phyloP scores from a whole-genome alignment of 2,329 filamentous ascomycete genomes.

The Fusarium nodosum region DNA sequence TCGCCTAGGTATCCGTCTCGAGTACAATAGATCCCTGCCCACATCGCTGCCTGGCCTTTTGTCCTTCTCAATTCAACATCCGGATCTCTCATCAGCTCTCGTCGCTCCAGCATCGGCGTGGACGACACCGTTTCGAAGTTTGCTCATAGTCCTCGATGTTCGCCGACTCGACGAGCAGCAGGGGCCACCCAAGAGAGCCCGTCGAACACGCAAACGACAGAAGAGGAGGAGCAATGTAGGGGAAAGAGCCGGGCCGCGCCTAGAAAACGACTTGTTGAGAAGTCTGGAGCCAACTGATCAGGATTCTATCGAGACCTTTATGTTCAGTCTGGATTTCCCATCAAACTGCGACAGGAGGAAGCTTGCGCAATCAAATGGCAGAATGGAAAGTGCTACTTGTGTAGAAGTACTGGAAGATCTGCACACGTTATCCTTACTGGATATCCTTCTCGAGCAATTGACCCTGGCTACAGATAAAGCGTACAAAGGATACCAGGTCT shows the following conservation, averaged over 20 bases:
- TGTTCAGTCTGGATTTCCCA: conserved; percentile 44
- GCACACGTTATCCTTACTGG: conserved; percentile 28
- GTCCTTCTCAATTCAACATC: conserved; percentile 56
- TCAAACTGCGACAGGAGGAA: background rate
- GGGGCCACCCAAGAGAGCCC: background rate
- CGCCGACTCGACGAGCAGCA: conserved; percentile 5
- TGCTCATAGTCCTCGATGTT: conserved; percentile 49
- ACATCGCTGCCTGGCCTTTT: conserved; percentile 39
- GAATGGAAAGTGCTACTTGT: background rate
- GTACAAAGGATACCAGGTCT: conserved; percentile 42
- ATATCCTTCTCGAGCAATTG: conserved; percentile 46
- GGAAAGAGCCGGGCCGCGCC: background rate
- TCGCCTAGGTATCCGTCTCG: conserved; percentile 50
- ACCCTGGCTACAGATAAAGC: conserved; percentile 47
- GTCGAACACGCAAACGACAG: conserved; percentile 20
- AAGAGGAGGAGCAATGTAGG: conserved; percentile 10
- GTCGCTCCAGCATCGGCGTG: conserved; percentile 47
- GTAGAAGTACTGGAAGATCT: conserved; percentile 23
- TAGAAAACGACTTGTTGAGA: conserved; percentile 24
- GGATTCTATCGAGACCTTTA: conserved; percentile 51
- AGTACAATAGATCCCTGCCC: conserved; percentile 23
- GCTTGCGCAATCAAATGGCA: background rate
- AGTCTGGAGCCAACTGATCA: conserved; percentile 45
- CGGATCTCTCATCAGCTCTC: conserved; percentile 52
- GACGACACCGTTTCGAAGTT: conserved; percentile 48